phyloP scores from a whole-genome alignment of 2,329 filamentous ascomycete genomes.

The Lasiodiplodia citricola region DNA sequence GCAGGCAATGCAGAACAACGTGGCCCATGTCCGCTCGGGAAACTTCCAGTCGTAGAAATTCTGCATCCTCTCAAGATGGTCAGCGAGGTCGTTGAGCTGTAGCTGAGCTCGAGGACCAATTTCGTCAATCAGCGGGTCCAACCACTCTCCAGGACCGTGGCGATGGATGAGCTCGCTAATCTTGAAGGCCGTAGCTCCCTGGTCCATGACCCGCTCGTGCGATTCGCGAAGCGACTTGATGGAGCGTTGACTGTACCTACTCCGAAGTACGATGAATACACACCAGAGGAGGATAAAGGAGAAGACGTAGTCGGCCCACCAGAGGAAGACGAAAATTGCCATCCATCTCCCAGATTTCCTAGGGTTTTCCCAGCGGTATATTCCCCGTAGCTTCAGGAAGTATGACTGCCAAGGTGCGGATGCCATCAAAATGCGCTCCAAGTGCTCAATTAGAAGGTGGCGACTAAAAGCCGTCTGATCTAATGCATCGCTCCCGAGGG shows the following conservation, averaged over 20 bases:
- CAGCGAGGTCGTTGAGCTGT: conserved; percentile 45
- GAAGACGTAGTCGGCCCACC: conserved; percentile 45
- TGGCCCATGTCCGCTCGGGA: conserved; percentile 40
- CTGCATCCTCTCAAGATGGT: conserved; percentile 43
- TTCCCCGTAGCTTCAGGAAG: conserved; percentile 40
- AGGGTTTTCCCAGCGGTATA: conserved; percentile 49
- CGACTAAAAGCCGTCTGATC: conserved; percentile 43
- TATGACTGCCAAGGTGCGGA: conserved; percentile 49
- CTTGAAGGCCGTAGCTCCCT: conserved; percentile 36
- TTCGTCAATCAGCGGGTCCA: conserved; percentile 45
- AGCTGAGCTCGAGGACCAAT: conserved; percentile 45
- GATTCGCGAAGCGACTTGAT: conserved; percentile 42
- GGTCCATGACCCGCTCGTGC: conserved; percentile 39
- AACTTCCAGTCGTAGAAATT: conserved; percentile 47
- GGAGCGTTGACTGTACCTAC: conserved; percentile 36
- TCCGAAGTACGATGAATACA: conserved; percentile 41
- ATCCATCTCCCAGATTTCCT: conserved; percentile 40
- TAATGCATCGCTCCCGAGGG: conserved; percentile 35
- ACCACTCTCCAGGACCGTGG: conserved; percentile 45
- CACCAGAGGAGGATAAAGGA: conserved; percentile 44
- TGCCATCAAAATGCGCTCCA: conserved; percentile 48
- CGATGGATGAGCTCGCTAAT: conserved; percentile 45
- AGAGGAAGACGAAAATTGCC: conserved; percentile 41
- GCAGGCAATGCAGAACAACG: conserved; percentile 41
- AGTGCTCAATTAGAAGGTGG: conserved; percentile 40